Percentiles rank a stretch among this genome's conserved stretches.
phyloP scores from a whole-genome alignment of 345 rosid genomes.

The Eucalyptus sp. region DNA sequence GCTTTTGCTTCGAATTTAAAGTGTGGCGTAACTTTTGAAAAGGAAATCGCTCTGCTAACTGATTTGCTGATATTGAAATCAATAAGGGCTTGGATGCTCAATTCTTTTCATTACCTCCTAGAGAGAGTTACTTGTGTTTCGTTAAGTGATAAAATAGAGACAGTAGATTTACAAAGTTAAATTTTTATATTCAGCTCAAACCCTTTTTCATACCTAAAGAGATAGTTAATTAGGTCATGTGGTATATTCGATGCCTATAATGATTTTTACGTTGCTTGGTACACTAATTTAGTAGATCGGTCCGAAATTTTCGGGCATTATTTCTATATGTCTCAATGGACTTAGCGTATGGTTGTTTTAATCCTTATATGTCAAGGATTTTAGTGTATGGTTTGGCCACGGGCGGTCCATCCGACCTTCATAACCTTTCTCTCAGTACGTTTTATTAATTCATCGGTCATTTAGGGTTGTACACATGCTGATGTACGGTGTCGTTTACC shows the following conservation, averaged over 20 bases:
- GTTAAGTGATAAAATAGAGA: not conserved
- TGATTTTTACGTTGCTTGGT: not conserved
- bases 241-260: not conserved
- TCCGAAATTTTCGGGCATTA: accelerated
- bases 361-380: not conserved
- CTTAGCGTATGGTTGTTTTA: not conserved
- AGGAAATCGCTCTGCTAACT: accelerated
- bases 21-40: not conserved
- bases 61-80: accelerated
- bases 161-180: no score
- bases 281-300: not conserved
- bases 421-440: not conserved
- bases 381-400: not conserved
- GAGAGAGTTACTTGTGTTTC: not conserved
- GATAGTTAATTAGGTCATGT: not conserved
- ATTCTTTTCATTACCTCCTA: not conserved
- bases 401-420: not conserved
- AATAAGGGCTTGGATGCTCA: not conserved
- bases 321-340: not conserved
- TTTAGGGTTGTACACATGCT: not conserved
- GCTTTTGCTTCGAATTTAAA: not conserved
- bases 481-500: not conserved
- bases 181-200: no score
- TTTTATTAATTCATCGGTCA: not conserved
- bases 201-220: not conserved